Percentiles rank a stretch among this genome's conserved stretches.
Conservation (phyloP, 2,329 filamentous ascomycete genomes). For the Westerdykella ornata region DNA sequence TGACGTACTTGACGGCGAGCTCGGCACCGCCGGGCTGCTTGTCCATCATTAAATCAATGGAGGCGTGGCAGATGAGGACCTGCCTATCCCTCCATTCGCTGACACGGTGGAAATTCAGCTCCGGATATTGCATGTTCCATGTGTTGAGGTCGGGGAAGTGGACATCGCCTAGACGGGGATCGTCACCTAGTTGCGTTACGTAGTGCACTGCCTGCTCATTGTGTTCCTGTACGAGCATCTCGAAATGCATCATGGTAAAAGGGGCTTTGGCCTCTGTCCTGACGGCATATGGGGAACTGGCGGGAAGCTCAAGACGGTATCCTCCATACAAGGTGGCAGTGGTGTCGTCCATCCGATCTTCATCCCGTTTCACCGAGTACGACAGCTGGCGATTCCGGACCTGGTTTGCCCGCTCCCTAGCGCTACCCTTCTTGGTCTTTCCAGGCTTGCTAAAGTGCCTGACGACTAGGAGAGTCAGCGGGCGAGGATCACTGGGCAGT, state of each 20-base stretch:
- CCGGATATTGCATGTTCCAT: slow-evolving; percentile 31
- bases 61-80: slow-evolving; percentile 39
- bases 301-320: too few relatives aligned
- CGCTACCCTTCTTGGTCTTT: too few relatives aligned
- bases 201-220: slow-evolving; percentile 30
- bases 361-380: too few relatives aligned
- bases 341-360: too few relatives aligned
- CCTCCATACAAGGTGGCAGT: too few relatives aligned
- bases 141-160: slow-evolving; percentile 26
- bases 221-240: slow-evolving; percentile 39
- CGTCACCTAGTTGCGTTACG: slow-evolving; percentile 33
- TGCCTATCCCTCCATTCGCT: slow-evolving; percentile 24
- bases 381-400: too few relatives aligned
- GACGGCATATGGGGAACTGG: too few relatives aligned
- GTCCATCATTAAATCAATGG: slow-evolving; percentile 37
- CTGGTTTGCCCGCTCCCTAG: too few relatives aligned
- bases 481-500: neutral
- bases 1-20: slow-evolving; percentile 27
- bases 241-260: slow-evolving; percentile 30
- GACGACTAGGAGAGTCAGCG: neutral
- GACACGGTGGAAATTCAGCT: slow-evolving; percentile 22
- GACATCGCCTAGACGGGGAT: slow-evolving; percentile 25
- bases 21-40: slow-evolving; percentile 29
- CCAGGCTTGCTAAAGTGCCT: neutral
- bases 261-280: slow-evolving; percentile 5